Evolutionary conservation across 352 stramenopile species (phyloP).

Genomic region (Phytophthora foliorum): DNA sequence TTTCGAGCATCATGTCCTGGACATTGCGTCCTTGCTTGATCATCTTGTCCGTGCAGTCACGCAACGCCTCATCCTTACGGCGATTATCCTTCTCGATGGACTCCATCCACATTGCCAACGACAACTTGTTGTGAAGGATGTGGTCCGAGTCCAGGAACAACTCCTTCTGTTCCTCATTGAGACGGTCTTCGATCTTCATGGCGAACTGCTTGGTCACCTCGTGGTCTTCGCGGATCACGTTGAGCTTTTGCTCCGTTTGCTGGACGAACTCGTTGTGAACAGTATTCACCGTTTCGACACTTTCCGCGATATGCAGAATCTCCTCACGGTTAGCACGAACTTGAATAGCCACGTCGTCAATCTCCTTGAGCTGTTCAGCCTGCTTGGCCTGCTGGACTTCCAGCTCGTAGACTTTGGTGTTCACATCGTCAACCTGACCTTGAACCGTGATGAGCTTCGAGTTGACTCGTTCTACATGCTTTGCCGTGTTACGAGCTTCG

Average conservation of each 20-base stretch:
- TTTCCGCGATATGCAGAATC: slow-evolving; percentile 51
- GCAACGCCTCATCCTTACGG: slow-evolving; percentile 80
- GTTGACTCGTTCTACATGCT: slow-evolving; percentile 83
- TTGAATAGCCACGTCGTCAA: slow-evolving; percentile 71
- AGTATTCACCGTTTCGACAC: slow-evolving; percentile 52
- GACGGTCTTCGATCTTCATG: slow-evolving; percentile 86
- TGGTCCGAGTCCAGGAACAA: slow-evolving; percentile 84
- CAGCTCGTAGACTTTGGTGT: slow-evolving; percentile 71
- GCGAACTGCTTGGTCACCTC: slow-evolving; percentile 85
- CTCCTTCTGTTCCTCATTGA: slow-evolving; percentile 87
- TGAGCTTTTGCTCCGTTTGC: slow-evolving; percentile 62
- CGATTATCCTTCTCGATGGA: slow-evolving; percentile 72
- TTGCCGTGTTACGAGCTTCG: slow-evolving; percentile 77
- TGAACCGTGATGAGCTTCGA: slow-evolving; percentile 82
- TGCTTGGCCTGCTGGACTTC: slow-evolving; percentile 69
- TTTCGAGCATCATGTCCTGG: slow-evolving; percentile 90
- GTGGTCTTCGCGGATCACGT: slow-evolving; percentile 66
- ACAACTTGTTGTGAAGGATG: slow-evolving; percentile 81
- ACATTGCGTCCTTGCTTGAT: slow-evolving; percentile 84
- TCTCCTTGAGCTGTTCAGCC: slow-evolving; percentile 72
- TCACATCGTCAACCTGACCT: slow-evolving; percentile 77
- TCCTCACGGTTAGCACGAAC: slow-evolving; percentile 65
- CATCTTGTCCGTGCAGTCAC: slow-evolving; percentile 86
- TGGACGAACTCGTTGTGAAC: slow-evolving; percentile 63
- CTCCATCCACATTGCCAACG: slow-evolving; percentile 87